Base-by-base conservation (phyloP, 2,329 filamentous ascomycete species). In the Trichophyton rubrum region DNA sequence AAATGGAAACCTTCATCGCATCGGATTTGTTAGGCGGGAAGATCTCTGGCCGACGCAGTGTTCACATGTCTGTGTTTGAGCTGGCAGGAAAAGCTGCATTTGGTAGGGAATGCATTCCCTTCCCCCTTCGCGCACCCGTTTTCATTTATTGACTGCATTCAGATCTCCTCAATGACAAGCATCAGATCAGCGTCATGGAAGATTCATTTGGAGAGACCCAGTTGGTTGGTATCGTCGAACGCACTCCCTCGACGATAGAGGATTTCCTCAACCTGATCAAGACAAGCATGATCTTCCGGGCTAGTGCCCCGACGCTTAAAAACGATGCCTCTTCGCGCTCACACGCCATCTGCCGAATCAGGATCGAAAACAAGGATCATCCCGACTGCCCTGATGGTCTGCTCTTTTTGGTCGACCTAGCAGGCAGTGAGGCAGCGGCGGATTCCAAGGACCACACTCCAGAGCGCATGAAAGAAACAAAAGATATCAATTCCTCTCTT, bases 61-160 rank as follows among this genome's bases (percentile, higher is more conserved):
- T 55, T 17, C 49, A 53, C 17, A 55, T 55, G 27, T 55, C 51
- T 35, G 51, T 55, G 51, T 55, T 55, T 55, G 51, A 55, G 27
- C 51, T 55, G 24, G 51, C 51, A 33, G 27, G 51, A 13, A 55
- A 55, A 9, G 27, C 51, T 2, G 51, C 30, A 33, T 55, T 55
- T 20, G 51, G 51, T 55, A 55, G 13, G 51, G 11, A 4, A 2
- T 2, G 20, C 20, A 9, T 51, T 15, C 20, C 27, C 27, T 30
- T 6, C 27, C 27, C 27, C 27, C 27, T 6, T 30, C 1, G 27
- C 27, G 6, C 27, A 30, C 5, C 27, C 27, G 27, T 30, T 30
- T 30, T 30, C 27, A 30, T 13, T 24, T 24, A 22, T 22, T 51
- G 11, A 30, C 13, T 9, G 3, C 17, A 55, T 55, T 20, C 9